Percentiles rank a stretch among this genome's conserved stretches.
These are phyloP conservation scores for Letharia lupina DNA, from an alignment of 495 filamentous ascomycete species.

Conservation along the genomic window DNA sequence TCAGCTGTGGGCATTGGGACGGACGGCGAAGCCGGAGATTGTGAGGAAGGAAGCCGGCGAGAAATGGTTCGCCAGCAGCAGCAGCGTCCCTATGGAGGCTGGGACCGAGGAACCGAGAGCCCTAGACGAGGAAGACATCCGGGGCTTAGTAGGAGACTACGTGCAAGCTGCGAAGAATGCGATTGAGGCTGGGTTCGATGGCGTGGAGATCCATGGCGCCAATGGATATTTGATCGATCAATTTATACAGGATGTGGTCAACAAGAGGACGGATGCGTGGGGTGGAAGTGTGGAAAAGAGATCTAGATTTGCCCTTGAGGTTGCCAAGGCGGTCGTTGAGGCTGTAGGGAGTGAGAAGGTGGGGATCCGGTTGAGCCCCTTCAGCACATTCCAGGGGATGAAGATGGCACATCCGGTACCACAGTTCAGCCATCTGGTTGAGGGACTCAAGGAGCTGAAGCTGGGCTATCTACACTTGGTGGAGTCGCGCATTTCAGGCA, in stretches of 20 bases:
- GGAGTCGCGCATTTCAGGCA: slow-evolving; percentile 43
- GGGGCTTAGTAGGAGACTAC: slow-evolving; percentile 47
- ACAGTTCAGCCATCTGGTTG: slow-evolving; percentile 54
- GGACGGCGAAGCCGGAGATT: slow-evolving; percentile 39
- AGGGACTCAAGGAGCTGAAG: slow-evolving; percentile 43
- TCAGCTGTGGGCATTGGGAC: slow-evolving; percentile 63
- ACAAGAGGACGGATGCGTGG: slow-evolving; percentile 56
- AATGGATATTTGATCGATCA: slow-evolving; percentile 74
- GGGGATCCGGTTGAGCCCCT: slow-evolving; percentile 59
- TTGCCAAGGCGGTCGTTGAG: slow-evolving; percentile 50
- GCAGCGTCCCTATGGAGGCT: slow-evolving; percentile 36
- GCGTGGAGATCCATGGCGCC: slow-evolving; percentile 65
- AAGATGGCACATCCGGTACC: slow-evolving; percentile 52
- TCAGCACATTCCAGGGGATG: slow-evolving; percentile 59
- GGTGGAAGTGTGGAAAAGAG: slow-evolving; percentile 69
- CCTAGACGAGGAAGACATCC: slow-evolving; percentile 51
- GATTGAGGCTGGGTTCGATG: slow-evolving; percentile 64
- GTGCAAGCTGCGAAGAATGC: slow-evolving; percentile 54
- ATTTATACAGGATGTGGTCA: slow-evolving; percentile 55
- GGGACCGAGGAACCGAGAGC: slow-evolving; percentile 36
- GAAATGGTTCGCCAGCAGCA: slow-evolving; percentile 37
- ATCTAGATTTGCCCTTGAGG: slow-evolving; percentile 56
- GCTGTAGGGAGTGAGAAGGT: slow-evolving; percentile 57
- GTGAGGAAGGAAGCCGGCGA: slow-evolving; percentile 32
- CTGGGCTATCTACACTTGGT: slow-evolving; percentile 63